Evolutionary conservation across 2,329 filamentous ascomycete genomes (phyloP).

Genomic region (Lasiodiplodia theobromae): DNA sequence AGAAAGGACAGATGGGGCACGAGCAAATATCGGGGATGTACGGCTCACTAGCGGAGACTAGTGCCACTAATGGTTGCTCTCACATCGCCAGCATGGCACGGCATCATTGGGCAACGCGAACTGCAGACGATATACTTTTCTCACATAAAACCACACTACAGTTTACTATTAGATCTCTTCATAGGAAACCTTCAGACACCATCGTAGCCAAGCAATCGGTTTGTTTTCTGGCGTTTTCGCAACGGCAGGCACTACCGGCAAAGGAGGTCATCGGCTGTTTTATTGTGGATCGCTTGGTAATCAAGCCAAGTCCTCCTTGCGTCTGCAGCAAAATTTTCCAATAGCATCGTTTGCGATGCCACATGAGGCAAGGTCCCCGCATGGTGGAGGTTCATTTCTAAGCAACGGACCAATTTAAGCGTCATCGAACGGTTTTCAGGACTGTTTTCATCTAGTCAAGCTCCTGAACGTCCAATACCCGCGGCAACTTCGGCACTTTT

Average conservation of each 20-base stretch:
- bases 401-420: not conserved
- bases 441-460: no score
- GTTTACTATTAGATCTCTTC: not conserved
- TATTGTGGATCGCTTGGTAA: conserved; percentile 1
- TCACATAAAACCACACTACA: no score
- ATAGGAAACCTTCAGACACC: not conserved
- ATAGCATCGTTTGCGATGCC: not conserved
- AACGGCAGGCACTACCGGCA: not conserved
- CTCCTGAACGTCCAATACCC: not conserved
- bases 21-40: no score
- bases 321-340: not conserved
- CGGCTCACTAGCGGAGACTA: no score
- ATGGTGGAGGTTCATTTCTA: not conserved
- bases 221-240: not conserved
- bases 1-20: no score
- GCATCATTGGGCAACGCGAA: no score
- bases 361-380: not conserved
- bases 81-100: no score
- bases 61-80: no score
- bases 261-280: not conserved
- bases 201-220: not conserved
- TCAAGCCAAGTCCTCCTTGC: not conserved
- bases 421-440: not conserved
- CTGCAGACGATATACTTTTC: no score
- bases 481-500: not conserved